Conservation (phyloP, 163 green algal genomes). For the Scenedesmus sp. region DNA sequence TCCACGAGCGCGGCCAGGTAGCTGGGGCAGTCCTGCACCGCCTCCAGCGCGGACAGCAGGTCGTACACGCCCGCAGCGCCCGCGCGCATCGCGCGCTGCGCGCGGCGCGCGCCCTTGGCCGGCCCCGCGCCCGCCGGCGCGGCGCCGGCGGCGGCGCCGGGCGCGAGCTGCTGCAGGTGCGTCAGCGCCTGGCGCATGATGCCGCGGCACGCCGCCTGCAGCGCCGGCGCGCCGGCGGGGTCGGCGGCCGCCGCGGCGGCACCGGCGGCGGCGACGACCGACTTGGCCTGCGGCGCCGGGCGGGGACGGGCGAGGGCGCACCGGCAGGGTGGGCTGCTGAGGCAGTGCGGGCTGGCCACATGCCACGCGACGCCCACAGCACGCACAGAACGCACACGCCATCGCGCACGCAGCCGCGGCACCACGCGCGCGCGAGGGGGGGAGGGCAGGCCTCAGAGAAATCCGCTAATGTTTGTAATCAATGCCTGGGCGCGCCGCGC, state of each 20-base stretch:
- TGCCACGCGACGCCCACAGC: too few relatives aligned
- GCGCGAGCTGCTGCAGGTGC: slow-evolving; percentile 57
- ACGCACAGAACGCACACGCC: too few relatives aligned
- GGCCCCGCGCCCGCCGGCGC: neutral
- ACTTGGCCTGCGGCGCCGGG: slow-evolving; percentile 17
- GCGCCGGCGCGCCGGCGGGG: neutral
- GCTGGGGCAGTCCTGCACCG: slow-evolving; percentile 23
- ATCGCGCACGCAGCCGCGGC: neutral
- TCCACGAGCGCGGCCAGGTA: slow-evolving; percentile 58
- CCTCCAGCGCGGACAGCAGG: slow-evolving; percentile 43
- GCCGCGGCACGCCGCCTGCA: slow-evolving; percentile 49
- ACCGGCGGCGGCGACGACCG: slow-evolving; percentile 4
- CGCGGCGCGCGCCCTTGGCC: slow-evolving; percentile 20
- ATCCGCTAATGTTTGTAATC: slow-evolving; percentile 65
- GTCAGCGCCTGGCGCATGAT: slow-evolving; percentile 61
- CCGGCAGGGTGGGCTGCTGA: too few relatives aligned
- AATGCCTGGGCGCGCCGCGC: slow-evolving; percentile 22
- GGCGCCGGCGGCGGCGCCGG: slow-evolving; percentile 27
- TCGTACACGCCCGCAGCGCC: slow-evolving; percentile 49
- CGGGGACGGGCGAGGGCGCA: too few relatives aligned
- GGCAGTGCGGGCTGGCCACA: too few relatives aligned
- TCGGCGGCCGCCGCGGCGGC: neutral
- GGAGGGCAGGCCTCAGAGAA: slow-evolving; percentile 65
- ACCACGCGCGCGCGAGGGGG: too few relatives aligned
- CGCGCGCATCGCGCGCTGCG: slow-evolving; percentile 15